Evolutionary conservation across 148 eudicot species (phyloP), one percentile per base, ranked within the genome.

Genomic region (Selenicereus undatus): DNA sequence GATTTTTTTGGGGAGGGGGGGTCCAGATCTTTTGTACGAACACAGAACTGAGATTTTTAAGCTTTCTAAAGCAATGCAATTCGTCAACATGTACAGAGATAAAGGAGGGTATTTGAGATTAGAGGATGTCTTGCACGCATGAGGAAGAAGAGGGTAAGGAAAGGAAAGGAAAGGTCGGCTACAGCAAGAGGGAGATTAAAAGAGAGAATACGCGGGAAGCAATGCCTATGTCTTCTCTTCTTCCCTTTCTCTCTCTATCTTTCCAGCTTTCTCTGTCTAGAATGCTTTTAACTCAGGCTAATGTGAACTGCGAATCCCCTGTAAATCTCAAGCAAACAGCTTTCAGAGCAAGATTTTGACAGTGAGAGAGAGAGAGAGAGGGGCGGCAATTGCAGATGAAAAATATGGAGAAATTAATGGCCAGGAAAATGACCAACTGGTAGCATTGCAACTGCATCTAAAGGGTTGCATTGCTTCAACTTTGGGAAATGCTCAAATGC

Each of bases 41-140:
- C n/a, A 24, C 2, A 62, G 36, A 35, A 74, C 18, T 16, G 9
- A 24, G 64, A 45, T 32, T 30, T 42, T 84, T 76, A 62, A 77
- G 68, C 13, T 60, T 22, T 3, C 71, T 51, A 54, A 70, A 75
- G 76, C n/a, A 42, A 75, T 68, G 54, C 70, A 80, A n/a, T 30
- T 9, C 32, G 43, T 72, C 10, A n/a, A 85, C 50, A 58, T 35
- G 51, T 81, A 26, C 20, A 75, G 27, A 39, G 76, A 27, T 20
- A 11, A 75, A 69, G 58, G 45, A 26, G 26, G 70, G 64, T 79
- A 45, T 27, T 35, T 32, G 54, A 42, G 71, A 62, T 58, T 60
- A 79, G 86, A 76, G 86, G 75, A 89, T 89, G 86, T 91, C 98
- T 94, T 94, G 98, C 97, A 94, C 98, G 98, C 98, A 93, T 94